Percentiles rank a stretch among this genome's conserved stretches.
Conservation (phyloP, 2,329 filamentous ascomycete genomes). For the Bipolaris gigantea region DNA sequence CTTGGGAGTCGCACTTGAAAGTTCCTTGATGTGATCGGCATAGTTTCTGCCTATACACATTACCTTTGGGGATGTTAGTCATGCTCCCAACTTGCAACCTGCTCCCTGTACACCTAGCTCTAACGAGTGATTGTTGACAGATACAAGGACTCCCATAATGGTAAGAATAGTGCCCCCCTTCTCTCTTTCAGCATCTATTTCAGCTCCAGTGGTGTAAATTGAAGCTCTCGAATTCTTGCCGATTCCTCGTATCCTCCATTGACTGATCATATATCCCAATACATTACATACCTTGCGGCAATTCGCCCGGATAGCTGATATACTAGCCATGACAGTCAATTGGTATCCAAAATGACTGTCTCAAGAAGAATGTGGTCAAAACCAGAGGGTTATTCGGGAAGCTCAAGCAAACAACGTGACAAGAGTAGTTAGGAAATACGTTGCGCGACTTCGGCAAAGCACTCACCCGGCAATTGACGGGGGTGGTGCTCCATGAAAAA, state of each 20-base stretch:
- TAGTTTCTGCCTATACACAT: conserved; percentile 97
- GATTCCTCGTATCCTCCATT: neutral
- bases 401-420: neutral
- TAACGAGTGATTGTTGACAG: neutral
- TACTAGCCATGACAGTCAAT: conserved; percentile 34
- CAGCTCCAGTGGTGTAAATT: neutral
- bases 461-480: conserved; percentile 15
- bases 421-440: neutral
- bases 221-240: neutral
- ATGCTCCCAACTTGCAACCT: neutral
- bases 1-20: conserved; percentile 83
- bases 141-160: neutral
- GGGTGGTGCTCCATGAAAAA: neutral
- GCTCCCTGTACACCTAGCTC: neutral
- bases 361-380: neutral
- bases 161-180: neutral
- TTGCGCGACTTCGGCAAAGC: neutral
- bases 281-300: conserved; percentile 51
- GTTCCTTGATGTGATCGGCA: conserved; percentile 91
- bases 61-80: conserved; percentile 55
- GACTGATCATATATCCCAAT: neutral
- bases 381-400: neutral
- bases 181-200: neutral
- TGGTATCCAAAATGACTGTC: neutral
- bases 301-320: conserved; percentile 47